Conservation (phyloP, 768 basidiomycete species). For the Podaxis sp. region DNA sequence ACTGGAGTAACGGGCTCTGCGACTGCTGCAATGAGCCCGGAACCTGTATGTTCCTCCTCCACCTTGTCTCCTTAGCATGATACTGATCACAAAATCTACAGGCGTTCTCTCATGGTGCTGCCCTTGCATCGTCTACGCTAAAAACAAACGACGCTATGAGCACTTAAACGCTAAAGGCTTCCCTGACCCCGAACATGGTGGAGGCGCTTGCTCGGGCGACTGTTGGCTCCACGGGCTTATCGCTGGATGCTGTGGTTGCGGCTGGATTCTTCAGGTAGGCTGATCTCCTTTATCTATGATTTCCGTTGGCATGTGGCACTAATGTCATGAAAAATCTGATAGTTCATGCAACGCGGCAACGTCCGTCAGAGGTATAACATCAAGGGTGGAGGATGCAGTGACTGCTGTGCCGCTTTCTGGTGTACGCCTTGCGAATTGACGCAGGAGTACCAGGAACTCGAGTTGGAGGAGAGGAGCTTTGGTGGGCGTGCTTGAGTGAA, state of each 20-base stretch:
- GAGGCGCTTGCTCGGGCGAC: slow-evolving; percentile 28
- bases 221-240: slow-evolving; percentile 36
- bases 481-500: slow-evolving; percentile 8
- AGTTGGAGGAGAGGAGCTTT: slow-evolving; percentile 43
- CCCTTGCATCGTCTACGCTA: slow-evolving; percentile 40
- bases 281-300: background rate
- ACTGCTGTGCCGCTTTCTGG: slow-evolving; percentile 38
- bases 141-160: slow-evolving; percentile 39
- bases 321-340: background rate
- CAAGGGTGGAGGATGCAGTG: slow-evolving; percentile 38
- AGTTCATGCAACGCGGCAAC: slow-evolving; percentile 34
- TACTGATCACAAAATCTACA: slow-evolving; percentile 16
- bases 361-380: slow-evolving; percentile 46
- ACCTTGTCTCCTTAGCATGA: background rate
- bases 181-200: slow-evolving; percentile 37
- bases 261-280: slow-evolving; percentile 41
- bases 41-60: slow-evolving; percentile 26
- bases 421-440: slow-evolving; percentile 48
- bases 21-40: slow-evolving; percentile 29
- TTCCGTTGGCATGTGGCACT: background rate
- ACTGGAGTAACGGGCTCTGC: slow-evolving; percentile 33
- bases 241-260: slow-evolving; percentile 27
- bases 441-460: slow-evolving; percentile 47
- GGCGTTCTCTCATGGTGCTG: slow-evolving; percentile 36
- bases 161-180: slow-evolving; percentile 33